These are phyloP conservation scores for Wickerhamomyces xylosicus DNA, from an alignment of 805 yeast species.

Conservation along the genomic window DNA sequence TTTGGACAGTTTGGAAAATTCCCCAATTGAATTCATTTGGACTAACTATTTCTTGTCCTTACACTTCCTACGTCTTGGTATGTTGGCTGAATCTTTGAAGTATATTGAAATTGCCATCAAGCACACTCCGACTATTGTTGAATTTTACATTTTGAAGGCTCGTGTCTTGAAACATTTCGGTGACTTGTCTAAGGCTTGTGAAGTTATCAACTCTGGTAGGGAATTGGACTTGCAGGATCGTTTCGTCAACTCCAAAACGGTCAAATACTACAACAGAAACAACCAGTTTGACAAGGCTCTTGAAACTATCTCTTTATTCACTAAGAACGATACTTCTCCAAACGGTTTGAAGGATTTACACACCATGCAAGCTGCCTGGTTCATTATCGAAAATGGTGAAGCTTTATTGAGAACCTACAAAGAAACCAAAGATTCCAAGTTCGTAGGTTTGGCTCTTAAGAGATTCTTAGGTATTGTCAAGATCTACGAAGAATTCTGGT, in stretches of 20 bases:
- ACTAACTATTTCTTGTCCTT: conserved; percentile 69
- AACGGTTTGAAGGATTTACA: conserved; percentile 84
- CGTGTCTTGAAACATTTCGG: conserved; percentile 68
- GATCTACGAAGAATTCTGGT: conserved; percentile 58
- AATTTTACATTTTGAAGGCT: conserved; percentile 71
- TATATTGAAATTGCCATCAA: conserved; percentile 52
- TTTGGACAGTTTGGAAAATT: conserved; percentile 19
- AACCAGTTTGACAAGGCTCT: conserved; percentile 66
- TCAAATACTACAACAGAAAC: conserved; percentile 74
- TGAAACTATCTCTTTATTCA: conserved; percentile 65
- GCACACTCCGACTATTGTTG: conserved; percentile 80
- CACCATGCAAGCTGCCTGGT: conserved; percentile 88
- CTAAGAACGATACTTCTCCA: conserved; percentile 71
- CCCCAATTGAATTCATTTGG: conserved; percentile 44
- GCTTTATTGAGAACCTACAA: conserved; percentile 58
- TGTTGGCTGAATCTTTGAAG: conserved; percentile 43
- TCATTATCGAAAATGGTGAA: conserved; percentile 75
- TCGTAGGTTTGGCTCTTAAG: conserved; percentile 69
- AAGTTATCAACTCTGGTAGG: conserved; percentile 60
- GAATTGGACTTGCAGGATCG: conserved; percentile 79
- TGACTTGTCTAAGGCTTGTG: conserved; percentile 51
- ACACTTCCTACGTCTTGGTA: conserved; percentile 51
- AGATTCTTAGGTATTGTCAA: conserved; percentile 59
- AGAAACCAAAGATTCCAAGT: conserved; percentile 30
- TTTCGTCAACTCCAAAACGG: conserved; percentile 80